phyloP scores from a whole-genome alignment of 2,329 filamentous ascomycete species.

The Zasmidium cellare region DNA sequence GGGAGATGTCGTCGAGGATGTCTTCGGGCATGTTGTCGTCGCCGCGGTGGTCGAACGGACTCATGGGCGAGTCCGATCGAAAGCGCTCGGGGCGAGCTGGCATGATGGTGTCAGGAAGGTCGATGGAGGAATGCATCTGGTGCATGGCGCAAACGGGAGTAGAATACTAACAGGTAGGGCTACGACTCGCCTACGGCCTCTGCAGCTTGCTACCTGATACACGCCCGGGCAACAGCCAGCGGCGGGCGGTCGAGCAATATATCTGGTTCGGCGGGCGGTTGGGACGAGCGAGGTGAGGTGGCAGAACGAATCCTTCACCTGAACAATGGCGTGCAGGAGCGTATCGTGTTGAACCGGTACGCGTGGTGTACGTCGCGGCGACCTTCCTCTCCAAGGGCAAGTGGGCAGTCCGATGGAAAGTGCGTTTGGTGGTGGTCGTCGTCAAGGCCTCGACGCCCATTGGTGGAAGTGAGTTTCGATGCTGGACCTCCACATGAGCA shows the following conservation, averaged over 20 bases:
- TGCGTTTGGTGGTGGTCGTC: too few relatives aligned
- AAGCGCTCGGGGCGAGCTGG: conserved; percentile 10
- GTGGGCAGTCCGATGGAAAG: too few relatives aligned
- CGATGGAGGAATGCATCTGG: conserved; percentile 22
- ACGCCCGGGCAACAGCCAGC: not conserved
- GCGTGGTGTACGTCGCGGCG: not conserved
- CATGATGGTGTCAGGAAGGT: conserved; percentile 21
- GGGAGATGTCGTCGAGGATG: conserved; percentile 88
- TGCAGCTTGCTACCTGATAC: conserved; percentile 6
- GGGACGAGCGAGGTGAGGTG: conserved; percentile 4
- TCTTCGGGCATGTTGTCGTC: conserved; percentile 49
- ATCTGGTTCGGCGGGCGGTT: not conserved
- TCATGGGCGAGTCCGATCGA: conserved; percentile 18
- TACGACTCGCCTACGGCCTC: conserved; percentile 1
- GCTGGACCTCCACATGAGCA: too few relatives aligned
- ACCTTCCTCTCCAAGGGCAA: too few relatives aligned
- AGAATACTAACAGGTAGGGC: conserved; percentile 12
- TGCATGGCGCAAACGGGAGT: conserved; percentile 26
- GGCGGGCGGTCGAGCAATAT: conserved; percentile 4
- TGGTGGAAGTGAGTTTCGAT: too few relatives aligned
- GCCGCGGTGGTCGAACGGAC: conserved; percentile 8
- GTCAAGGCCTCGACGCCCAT: too few relatives aligned
- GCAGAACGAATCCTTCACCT: not conserved
- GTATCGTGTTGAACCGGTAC: too few relatives aligned
- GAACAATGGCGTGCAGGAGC: not conserved